These are phyloP conservation scores for Colletotrichum sp. DNA, from an alignment of 2,329 filamentous ascomycete genomes.

Conservation along the genomic window DNA sequence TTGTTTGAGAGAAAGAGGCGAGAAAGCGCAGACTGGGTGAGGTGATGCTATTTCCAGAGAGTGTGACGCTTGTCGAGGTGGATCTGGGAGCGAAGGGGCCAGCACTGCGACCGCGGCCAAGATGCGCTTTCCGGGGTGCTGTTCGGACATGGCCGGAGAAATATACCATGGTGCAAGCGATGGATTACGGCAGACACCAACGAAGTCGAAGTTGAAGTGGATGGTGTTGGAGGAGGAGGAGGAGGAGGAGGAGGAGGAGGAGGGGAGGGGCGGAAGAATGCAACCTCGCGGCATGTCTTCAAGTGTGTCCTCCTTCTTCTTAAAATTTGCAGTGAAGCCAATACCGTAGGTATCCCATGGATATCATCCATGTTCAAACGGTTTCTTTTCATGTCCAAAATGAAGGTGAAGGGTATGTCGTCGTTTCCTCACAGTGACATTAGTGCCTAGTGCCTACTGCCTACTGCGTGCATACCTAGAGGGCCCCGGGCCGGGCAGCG, in stretches of 20 bases:
- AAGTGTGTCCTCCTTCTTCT: background rate
- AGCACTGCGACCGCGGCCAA: background rate
- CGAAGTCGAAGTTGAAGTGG: background rate
- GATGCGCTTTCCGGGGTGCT: background rate
- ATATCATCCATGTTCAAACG: background rate
- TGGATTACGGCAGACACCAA: background rate
- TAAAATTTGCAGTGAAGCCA: background rate
- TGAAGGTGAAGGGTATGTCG: background rate
- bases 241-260: background rate
- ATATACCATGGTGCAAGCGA: background rate
- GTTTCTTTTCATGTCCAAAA: background rate
- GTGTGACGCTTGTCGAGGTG: background rate
- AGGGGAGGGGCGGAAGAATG: background rate
- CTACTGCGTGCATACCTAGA: no score
- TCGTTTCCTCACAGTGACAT: background rate
- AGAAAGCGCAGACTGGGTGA: background rate
- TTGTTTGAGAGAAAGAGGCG: constrained; percentile 5
- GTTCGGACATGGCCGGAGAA: background rate
- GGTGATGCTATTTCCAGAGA: constrained; percentile 17
- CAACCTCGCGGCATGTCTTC: background rate
- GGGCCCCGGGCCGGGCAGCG: no score
- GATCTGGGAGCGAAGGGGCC: background rate
- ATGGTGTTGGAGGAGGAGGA: background rate
- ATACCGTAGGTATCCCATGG: background rate
- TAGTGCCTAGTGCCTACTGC: no score